Evolutionary conservation across 2,329 filamentous ascomycete genomes (phyloP), one percentile per base, ranked within the genome.

Genomic region (Pyrenophora teres): DNA sequence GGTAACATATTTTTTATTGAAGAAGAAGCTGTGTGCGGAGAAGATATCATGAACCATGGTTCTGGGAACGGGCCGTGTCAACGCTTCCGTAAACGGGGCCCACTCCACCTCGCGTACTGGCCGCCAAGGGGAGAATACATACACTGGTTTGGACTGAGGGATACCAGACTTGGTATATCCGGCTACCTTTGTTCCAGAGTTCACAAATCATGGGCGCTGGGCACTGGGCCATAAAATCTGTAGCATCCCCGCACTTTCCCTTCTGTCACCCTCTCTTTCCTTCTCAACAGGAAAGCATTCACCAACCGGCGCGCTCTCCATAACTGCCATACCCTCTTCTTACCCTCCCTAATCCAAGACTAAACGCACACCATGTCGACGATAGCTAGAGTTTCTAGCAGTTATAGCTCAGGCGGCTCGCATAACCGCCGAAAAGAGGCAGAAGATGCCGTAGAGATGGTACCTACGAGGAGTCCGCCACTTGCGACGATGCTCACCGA

Each of bases 401-500:
- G 57, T 18, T 13, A 44, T 3, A 54, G 38, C 38, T 40, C 35
- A 25, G 43, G 41, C 18, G 36, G 38, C 18, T 23, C 4, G 21
- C 4, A 23, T 23, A 7, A 7, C 7, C 21, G 21, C 7, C 21
- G 7, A 21, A 43, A 58, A 21, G 30, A 23, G 16, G 30, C 46
- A 32, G 15, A 35, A 3, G 23, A 51, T 16, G 45, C 19, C 3
- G 41, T 58, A 13, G 50, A 56, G 27, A 46, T 52, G 35, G 23
- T 56, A 9, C 40, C 33, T 16, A 54, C 50, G 7, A 30, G 27
- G 5, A 52, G 19, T 18, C 7, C 23, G 40, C 6, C 3, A 21
- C 21, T 42, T 52, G 38, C 51, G 42, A 13, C 27, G 2, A 30
- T 12, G 21, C 49, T 66, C 49, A 55, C 48, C 21, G 63, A 66